Base-by-base conservation (phyloP, 2,329 filamentous ascomycete genomes). In the Cladophialophora carrionii region DNA sequence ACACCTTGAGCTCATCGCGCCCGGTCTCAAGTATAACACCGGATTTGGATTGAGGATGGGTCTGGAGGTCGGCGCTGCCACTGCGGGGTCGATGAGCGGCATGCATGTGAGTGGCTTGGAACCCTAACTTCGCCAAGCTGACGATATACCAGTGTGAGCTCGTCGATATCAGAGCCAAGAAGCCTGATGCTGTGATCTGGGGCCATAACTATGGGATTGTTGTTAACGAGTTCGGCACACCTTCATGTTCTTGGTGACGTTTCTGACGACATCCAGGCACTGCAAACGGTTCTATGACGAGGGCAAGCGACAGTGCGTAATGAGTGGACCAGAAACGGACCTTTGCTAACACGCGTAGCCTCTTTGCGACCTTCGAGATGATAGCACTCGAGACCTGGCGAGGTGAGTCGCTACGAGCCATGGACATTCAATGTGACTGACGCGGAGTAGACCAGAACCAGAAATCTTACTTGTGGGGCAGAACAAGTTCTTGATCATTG, bases 341-440 rank as follows among this genome's bases (percentile, higher is more conserved):
- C 26, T 2, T 8, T 31, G 31, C 52, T 61, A 34, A 59, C 62
- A 17, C 22, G 51, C 17, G 41, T 26, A 64, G 62, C 64, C 75
- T 80, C 14, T 80, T 80, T 65, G 77, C 78, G 5, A 79, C 78
- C 1, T 80, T 79, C 65, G 77, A 80, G 68, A 77, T 78, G 75
- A 77, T 78, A 41, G 77, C 77, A 3, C 72, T 78, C 5, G 73
- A 79, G 63, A 74, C 75, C 52, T 79, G 77, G 77, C 71, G 75
- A 53, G 59, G 59, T 62, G 54, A 48, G 59, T 62, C 29, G 10
- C 9, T 32, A 22, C 14, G 29, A 31, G 32, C 6, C 20, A 31
- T 14, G 48, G 22, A 12, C 12, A 12, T 12, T 7, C 2, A 3
- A n/a, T n/a, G 26, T 34, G 17, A 14, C 59, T 62, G 37, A 62